Percentiles rank a stretch among this genome's conserved stretches.
Evolutionary conservation across 495 filamentous ascomycete species (phyloP).

Genomic region (Daldinia grandis): DNA sequence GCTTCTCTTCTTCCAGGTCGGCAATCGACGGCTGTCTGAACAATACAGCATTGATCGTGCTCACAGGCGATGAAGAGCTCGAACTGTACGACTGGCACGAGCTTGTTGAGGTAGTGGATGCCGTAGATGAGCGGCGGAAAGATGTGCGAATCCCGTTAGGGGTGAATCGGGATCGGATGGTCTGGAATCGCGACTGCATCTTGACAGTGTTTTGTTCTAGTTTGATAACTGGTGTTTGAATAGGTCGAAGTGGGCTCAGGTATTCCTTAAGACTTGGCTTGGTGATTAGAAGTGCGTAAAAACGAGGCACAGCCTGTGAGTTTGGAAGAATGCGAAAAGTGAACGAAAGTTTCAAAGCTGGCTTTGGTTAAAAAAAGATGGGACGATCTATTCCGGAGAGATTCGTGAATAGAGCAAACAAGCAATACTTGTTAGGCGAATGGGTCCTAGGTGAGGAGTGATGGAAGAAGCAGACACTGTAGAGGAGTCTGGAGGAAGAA

Average conservation of each 20-base stretch:
- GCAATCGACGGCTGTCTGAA: constrained; percentile 56
- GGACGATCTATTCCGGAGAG: constrained; percentile 49
- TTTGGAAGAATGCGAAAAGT: constrained; percentile 40
- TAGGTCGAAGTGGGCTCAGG: not conserved
- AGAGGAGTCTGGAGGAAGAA: constrained; percentile 43
- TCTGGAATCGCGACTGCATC: constrained; percentile 61
- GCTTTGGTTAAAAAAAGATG: constrained; percentile 49
- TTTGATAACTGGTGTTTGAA: not conserved
- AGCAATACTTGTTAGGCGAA: constrained; percentile 27
- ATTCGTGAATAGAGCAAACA: constrained; percentile 42
- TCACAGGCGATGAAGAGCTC: constrained; percentile 51
- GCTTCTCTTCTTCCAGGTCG: constrained; percentile 58
- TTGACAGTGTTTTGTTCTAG: constrained; percentile 23
- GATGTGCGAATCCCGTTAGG: constrained; percentile 57
- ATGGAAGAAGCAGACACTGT: constrained; percentile 29
- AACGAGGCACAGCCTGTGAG: constrained; percentile 51
- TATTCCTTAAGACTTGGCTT: not conserved
- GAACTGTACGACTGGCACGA: constrained; percentile 53
- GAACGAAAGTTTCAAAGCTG: constrained; percentile 41
- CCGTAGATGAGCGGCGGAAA: constrained; percentile 56
- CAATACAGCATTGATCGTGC: constrained; percentile 61
- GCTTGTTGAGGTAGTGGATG: constrained; percentile 52
- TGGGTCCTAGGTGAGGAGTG: constrained; percentile 29
- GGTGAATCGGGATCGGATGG: constrained; percentile 58
- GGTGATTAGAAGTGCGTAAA: constrained; percentile 17